Evolutionary conservation across 2,329 filamentous ascomycete genomes (phyloP).

Genomic region (Polytolypa hystricis): DNA sequence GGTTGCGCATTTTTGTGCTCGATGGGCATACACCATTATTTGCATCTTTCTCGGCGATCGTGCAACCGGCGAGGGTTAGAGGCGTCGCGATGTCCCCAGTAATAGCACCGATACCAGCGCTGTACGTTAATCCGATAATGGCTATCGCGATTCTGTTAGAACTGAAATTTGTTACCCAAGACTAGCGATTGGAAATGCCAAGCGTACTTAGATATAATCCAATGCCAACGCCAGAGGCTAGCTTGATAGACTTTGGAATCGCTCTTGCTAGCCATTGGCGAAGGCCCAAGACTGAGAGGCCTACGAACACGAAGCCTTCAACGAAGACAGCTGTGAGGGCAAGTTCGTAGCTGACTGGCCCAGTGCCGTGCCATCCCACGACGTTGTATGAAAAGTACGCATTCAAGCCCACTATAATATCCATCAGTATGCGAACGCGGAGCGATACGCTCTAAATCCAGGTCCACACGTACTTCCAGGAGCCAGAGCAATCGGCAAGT

Average conservation of each 20-base stretch:
- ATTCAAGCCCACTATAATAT: constrained; percentile 60
- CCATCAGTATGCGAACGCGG: background rate
- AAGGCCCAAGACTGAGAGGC: constrained; percentile 65
- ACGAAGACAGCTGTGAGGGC: constrained; percentile 81
- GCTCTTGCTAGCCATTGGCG: constrained; percentile 80
- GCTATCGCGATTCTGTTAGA: constrained; percentile 20
- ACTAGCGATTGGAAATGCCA: background rate
- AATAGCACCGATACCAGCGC: constrained; percentile 69
- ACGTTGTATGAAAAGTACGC: constrained; percentile 78
- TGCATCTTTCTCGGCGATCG: constrained; percentile 35
- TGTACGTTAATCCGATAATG: constrained; percentile 58
- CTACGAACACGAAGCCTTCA: constrained; percentile 77
- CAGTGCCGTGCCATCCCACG: constrained; percentile 65
- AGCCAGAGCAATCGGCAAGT: constrained; percentile 62
- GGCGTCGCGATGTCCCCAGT: constrained; percentile 59
- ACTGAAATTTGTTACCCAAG: background rate
- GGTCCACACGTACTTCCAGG: constrained; percentile 44
- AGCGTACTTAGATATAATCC: constrained; percentile 55
- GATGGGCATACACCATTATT: constrained; percentile 48
- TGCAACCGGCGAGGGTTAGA: constrained; percentile 64
- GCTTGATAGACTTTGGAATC: constrained; percentile 74
- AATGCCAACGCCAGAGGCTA: constrained; percentile 76
- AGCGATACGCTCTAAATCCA: background rate
- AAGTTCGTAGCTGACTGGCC: constrained; percentile 60
- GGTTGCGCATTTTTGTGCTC: constrained; percentile 65